phyloP scores from a whole-genome alignment of 164 flowering plant genomes.

The Tetracentron sinense region DNA sequence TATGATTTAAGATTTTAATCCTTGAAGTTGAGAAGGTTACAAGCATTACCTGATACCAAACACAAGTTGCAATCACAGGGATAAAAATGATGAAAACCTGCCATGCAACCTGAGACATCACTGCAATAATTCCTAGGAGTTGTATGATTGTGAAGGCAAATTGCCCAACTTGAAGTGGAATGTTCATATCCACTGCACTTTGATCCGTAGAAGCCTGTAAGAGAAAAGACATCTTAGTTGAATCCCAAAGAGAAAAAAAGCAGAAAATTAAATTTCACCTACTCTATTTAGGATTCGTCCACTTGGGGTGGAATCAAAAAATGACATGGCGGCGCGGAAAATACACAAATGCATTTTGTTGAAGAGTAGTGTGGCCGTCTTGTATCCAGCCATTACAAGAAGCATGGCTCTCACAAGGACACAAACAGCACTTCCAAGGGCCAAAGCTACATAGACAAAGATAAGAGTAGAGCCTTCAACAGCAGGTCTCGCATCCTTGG shows the following conservation, averaged over 20 bases:
- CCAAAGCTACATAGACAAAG: slow-evolving; percentile 59
- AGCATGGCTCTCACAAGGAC: slow-evolving; percentile 48
- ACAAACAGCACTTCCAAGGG: slow-evolving; percentile 65
- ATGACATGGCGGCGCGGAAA: slow-evolving; percentile 94
- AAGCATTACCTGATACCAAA: slow-evolving; percentile 80
- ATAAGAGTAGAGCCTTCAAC: slow-evolving; percentile 44
- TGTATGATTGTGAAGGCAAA: slow-evolving; percentile 58
- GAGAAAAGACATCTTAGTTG: not conserved
- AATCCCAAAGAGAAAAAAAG: not conserved
- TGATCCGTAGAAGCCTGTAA: slow-evolving; percentile 93
- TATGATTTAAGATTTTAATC: not conserved
- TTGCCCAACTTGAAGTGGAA: slow-evolving; percentile 40
- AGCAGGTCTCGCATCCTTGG: slow-evolving; percentile 43
- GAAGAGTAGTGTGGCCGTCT: slow-evolving; percentile 74
- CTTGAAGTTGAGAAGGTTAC: not conserved
- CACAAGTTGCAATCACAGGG: slow-evolving; percentile 55
- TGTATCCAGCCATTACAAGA: slow-evolving; percentile 58
- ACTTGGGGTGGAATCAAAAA: slow-evolving; percentile 94
- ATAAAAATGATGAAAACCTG: slow-evolving; percentile 78
- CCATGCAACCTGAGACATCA: slow-evolving; percentile 93
- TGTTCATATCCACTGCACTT: slow-evolving; percentile 61
- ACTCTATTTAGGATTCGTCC: slow-evolving; percentile 86
- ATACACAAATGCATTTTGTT: slow-evolving; percentile 72
- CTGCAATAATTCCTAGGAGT: slow-evolving; percentile 72
- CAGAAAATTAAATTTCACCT: slow-evolving; percentile 14